phyloP scores from a whole-genome alignment of 2,329 filamentous ascomycete genomes.

The Colletotrichum gigasporum region DNA sequence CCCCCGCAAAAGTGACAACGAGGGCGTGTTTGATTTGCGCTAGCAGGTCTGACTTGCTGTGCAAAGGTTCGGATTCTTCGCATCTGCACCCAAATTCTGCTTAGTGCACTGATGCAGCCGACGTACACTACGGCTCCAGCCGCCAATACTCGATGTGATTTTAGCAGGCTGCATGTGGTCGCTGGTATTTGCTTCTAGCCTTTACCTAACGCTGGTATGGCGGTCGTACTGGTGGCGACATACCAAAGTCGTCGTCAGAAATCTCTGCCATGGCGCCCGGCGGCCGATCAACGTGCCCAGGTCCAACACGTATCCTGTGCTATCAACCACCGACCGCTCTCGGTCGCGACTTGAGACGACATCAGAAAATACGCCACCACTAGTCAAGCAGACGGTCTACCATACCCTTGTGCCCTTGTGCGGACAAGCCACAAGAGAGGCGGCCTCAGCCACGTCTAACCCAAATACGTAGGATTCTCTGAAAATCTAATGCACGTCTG shows the following conservation, averaged over 20 bases:
- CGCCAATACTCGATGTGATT: not conserved
- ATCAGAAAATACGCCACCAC: not conserved
- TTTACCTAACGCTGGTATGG: no score
- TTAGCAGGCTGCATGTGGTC: not conserved
- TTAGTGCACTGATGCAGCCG: conserved; percentile 6
- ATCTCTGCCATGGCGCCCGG: not conserved
- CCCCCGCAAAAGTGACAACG: not conserved
- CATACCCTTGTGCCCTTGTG: not conserved
- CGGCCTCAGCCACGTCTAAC: conserved; percentile 13
- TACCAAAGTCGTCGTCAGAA: not conserved
- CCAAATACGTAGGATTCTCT: not conserved
- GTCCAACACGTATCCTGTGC: not conserved
- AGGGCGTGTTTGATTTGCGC: not conserved
- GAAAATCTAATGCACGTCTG: conserved; percentile 16
- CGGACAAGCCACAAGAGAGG: conserved; percentile 6
- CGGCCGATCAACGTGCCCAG: not conserved
- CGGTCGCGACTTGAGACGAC: not conserved
- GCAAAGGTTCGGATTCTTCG: not conserved
- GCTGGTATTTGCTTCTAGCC: conserved; percentile 6
- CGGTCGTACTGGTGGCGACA: conserved; percentile 17
- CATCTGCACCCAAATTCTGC: conserved; percentile 9
- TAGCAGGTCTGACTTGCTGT: not conserved
- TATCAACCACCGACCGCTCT: not conserved
- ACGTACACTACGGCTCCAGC: not conserved
- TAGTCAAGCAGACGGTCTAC: no score